These are phyloP conservation scores for Hydrangea macrophylla DNA, from an alignment of 148 eudicot species.

Conservation along the genomic window DNA sequence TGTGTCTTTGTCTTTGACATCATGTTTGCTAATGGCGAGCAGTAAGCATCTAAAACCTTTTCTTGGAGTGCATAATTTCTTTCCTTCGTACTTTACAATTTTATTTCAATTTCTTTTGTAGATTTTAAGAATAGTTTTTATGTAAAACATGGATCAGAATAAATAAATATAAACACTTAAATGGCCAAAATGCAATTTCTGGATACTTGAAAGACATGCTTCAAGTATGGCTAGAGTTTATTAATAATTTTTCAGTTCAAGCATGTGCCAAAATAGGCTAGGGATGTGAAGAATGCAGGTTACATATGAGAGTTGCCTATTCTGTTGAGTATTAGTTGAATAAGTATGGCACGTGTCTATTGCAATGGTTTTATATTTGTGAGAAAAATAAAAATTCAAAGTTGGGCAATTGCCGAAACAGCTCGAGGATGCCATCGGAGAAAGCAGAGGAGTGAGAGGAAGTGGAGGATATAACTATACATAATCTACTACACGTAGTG, in stretches of 20 bases:
- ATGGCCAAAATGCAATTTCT: no score
- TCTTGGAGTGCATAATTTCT: slow-evolving; percentile 3
- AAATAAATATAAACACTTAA: no score
- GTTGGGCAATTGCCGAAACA: no score
- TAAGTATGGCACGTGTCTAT: no score
- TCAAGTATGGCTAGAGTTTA: background rate
- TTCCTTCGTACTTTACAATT: background rate
- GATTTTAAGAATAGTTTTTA: background rate
- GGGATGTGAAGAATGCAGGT: background rate
- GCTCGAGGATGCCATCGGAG: no score
- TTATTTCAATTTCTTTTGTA: background rate
- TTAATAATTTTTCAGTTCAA: background rate
- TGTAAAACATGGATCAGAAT: no score
- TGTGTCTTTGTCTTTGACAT: slow-evolving; percentile 78
- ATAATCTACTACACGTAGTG: no score
- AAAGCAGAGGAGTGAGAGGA: no score
- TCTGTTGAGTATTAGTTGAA: no score
- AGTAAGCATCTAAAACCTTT: slow-evolving; percentile 57
- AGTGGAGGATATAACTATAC: no score
- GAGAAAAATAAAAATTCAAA: no score
- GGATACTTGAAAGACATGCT: background rate
- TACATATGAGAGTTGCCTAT: background rate
- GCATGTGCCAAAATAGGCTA: background rate
- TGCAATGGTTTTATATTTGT: no score
- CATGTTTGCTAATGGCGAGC: slow-evolving; percentile 88